Conservation (phyloP, 129 eudicot genomes). For the Cynara cardunculus region DNA sequence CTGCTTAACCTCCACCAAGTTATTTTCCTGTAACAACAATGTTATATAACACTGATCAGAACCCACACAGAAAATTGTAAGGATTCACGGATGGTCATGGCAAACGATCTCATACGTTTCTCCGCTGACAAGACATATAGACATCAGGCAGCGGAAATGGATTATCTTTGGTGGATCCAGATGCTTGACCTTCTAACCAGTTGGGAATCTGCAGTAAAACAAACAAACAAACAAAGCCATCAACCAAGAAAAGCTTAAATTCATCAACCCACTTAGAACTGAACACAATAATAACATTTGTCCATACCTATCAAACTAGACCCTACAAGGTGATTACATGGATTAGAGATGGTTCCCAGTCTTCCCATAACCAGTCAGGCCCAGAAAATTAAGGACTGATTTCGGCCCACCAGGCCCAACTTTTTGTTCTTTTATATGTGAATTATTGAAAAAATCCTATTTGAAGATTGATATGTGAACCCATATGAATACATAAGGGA, state of each 20-base stretch:
- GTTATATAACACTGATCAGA: neutral
- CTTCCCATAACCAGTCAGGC: no score
- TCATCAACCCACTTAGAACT: no score
- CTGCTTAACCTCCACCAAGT: conserved; percentile 76
- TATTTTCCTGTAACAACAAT: conserved; percentile 49
- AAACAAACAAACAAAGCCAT: no score
- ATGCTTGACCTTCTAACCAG: conserved; percentile 73
- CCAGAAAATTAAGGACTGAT: no score
- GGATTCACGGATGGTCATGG: neutral
- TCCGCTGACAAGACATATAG: conserved; percentile 68
- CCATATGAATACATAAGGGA: no score
- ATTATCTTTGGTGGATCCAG: conserved; percentile 82
- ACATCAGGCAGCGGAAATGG: conserved; percentile 93
- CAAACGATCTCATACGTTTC: conserved; percentile 43
- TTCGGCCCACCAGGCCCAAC: neutral
- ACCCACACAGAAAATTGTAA: neutral
- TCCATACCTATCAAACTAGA: neutral
- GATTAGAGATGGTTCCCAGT: neutral
- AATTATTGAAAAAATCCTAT: no score
- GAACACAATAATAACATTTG: no score
- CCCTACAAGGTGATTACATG: no score
- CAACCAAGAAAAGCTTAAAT: neutral
- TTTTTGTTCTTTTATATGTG: neutral
- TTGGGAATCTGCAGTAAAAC: conserved; percentile 66
- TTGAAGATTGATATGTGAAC: no score